Percentiles rank a stretch among this genome's conserved stretches.
These are phyloP conservation scores for Beauveria sp. DNA, from an alignment of 2,329 filamentous ascomycete species.

Conservation along the genomic window DNA sequence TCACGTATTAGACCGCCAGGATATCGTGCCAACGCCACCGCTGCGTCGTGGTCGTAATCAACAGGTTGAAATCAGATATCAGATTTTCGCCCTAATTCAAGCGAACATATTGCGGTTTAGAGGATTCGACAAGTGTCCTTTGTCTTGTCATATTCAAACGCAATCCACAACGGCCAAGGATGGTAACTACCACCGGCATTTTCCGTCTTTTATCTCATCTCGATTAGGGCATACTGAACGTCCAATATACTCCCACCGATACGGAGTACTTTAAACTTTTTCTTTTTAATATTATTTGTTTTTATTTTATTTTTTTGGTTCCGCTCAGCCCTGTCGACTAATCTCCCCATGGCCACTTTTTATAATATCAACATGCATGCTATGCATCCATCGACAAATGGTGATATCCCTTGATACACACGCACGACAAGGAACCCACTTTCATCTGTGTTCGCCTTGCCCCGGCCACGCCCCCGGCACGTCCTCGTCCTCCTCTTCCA, in stretches of 20 bases:
- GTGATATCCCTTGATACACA: too few relatives aligned
- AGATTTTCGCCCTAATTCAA: too few relatives aligned
- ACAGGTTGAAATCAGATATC: not conserved
- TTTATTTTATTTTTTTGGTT: not conserved
- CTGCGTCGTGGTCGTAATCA: not conserved
- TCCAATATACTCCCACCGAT: not conserved
- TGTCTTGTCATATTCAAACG: too few relatives aligned
- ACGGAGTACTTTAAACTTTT: not conserved
- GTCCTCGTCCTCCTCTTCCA: constrained; percentile 10
- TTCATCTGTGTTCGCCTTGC: not conserved
- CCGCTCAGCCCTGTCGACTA: not conserved
- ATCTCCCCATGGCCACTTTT: not conserved
- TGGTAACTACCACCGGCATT: too few relatives aligned
- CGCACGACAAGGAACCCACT: not conserved
- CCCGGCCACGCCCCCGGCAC: constrained; percentile 29
- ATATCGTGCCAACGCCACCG: not conserved
- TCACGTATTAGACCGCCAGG: not conserved
- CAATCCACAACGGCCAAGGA: too few relatives aligned
- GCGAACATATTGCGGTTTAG: too few relatives aligned
- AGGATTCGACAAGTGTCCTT: too few relatives aligned
- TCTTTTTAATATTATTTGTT: too few relatives aligned
- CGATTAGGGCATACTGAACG: not conserved
- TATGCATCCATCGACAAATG: too few relatives aligned
- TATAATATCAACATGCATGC: too few relatives aligned
- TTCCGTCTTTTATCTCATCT: not conserved